Percentiles rank a stretch among this genome's conserved stretches.
phyloP scores from a whole-genome alignment of 2,329 filamentous ascomycete species.

The Penicillium sp. region DNA sequence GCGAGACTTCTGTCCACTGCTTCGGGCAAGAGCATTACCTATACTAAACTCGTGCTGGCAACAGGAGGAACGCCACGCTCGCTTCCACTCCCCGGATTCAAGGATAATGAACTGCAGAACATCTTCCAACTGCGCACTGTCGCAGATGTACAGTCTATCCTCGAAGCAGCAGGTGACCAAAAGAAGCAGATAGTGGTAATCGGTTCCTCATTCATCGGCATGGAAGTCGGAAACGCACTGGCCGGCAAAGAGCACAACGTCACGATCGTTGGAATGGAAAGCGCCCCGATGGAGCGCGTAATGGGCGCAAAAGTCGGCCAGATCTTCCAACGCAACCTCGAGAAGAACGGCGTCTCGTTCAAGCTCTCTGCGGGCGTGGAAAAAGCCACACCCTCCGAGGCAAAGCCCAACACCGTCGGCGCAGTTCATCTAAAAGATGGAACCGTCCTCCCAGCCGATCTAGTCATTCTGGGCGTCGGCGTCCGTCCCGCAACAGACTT shows the following conservation, averaged over 20 bases:
- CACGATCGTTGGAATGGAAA: constrained; percentile 85
- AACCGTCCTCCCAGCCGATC: constrained; percentile 77
- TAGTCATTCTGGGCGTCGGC: constrained; percentile 89
- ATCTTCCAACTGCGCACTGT: constrained; percentile 81
- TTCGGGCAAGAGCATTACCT: constrained; percentile 68
- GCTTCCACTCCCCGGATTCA: constrained; percentile 81
- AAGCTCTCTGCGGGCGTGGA: constrained; percentile 78
- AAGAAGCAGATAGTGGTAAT: constrained; percentile 92
- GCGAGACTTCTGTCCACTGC: constrained; percentile 73
- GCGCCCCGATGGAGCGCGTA: constrained; percentile 78
- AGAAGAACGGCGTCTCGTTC: constrained; percentile 88
- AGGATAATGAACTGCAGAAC: constrained; percentile 68
- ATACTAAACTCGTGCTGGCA: constrained; percentile 86
- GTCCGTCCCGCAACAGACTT: constrained; percentile 84
- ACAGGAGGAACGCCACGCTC: constrained; percentile 77
- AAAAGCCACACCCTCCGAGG: constrained; percentile 71
- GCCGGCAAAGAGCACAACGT: constrained; percentile 76
- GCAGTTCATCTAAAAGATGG: constrained; percentile 82
- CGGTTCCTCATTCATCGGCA: constrained; percentile 94
- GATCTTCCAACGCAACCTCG: constrained; percentile 75
- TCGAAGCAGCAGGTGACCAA: constrained; percentile 69
- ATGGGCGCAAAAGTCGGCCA: constrained; percentile 79
- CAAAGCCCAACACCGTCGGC: constrained; percentile 72
- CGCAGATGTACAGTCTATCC: constrained; percentile 75
- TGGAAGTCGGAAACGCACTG: constrained; percentile 87